phyloP scores from a whole-genome alignment of 2,329 filamentous ascomycete species.

The Aspergillus clavatus region DNA sequence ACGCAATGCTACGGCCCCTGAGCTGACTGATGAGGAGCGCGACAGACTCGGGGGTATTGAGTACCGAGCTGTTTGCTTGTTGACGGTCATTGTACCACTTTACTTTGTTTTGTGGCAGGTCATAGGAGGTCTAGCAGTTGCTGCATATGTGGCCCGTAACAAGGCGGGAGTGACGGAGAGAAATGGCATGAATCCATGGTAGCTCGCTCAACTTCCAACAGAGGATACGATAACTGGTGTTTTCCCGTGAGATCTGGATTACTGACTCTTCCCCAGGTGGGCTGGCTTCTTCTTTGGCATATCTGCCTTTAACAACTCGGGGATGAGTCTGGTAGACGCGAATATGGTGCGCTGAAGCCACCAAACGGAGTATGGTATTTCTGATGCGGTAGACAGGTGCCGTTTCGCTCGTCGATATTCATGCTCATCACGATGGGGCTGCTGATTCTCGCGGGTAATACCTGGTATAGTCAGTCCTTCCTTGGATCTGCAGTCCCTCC shows the following conservation, averaged over 20 bases:
- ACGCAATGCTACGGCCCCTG: background rate
- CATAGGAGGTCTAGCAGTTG: constrained; percentile 41
- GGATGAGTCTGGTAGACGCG: constrained; percentile 47
- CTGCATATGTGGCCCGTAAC: constrained; percentile 41
- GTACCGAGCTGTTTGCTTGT: background rate
- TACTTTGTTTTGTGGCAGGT: constrained; percentile 42
- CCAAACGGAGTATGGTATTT: constrained; percentile 27
- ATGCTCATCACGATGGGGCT: constrained; percentile 29
- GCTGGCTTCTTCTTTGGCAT: constrained; percentile 41
- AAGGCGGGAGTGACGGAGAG: constrained; percentile 28
- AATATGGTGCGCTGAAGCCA: constrained; percentile 42
- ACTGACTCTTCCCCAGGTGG: constrained; percentile 24
- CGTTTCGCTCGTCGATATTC: constrained; percentile 20
- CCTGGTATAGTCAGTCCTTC: constrained; percentile 17
- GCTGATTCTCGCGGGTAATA: constrained; percentile 36
- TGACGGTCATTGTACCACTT: background rate
- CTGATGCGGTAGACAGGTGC: constrained; percentile 7
- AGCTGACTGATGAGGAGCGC: background rate
- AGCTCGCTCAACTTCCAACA: constrained; percentile 2
- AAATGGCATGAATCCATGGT: constrained; percentile 46
- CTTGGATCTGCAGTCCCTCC: background rate
- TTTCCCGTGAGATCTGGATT: too few relatives aligned
- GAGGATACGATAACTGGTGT: too few relatives aligned
- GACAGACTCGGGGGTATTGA: background rate
- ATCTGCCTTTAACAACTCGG: constrained; percentile 49